phyloP scores from a whole-genome alignment of 139 green algal species.

The Limnomonas spitsbergensis region DNA sequence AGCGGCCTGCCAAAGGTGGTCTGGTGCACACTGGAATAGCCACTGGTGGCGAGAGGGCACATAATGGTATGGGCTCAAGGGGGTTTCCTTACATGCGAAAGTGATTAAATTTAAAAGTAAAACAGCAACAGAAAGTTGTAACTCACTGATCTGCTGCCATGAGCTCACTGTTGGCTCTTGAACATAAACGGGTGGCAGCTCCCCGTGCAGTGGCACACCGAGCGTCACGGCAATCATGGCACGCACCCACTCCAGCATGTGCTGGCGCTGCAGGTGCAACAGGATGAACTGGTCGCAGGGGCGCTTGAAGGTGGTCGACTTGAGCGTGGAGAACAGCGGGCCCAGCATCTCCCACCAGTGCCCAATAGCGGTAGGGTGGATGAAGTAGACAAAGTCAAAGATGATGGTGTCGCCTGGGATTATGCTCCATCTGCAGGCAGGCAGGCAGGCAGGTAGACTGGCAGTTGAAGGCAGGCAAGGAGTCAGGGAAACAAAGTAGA shows the following conservation, averaged over 20 bases:
- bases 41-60: too few relatives aligned
- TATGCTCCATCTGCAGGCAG: slow-evolving; percentile 27
- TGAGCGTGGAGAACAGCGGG: slow-evolving; percentile 56
- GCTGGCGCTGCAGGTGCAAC: slow-evolving; percentile 47
- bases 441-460: slow-evolving; percentile 35
- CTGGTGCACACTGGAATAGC: too few relatives aligned
- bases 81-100: too few relatives aligned
- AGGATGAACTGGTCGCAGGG: slow-evolving; percentile 52
- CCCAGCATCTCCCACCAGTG: slow-evolving; percentile 87
- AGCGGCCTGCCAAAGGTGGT: too few relatives aligned
- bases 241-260: slow-evolving; percentile 80
- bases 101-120: too few relatives aligned
- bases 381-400: slow-evolving; percentile 85
- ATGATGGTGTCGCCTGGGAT: slow-evolving; percentile 76
- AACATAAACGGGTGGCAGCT: slow-evolving; percentile 71
- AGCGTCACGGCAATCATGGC: slow-evolving; percentile 55
- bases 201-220: slow-evolving; percentile 39
- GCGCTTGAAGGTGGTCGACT: slow-evolving; percentile 42
- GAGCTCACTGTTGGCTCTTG: slow-evolving; percentile 61
- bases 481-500: background rate
- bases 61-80: too few relatives aligned
- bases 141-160: slow-evolving; percentile 68
- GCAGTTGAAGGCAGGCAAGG: slow-evolving; percentile 12
- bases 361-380: slow-evolving; percentile 83
- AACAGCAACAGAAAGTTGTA: too few relatives aligned